These are phyloP conservation scores for Starmera pachycereana DNA, from an alignment of 805 yeast genomes.

Conservation along the genomic window DNA sequence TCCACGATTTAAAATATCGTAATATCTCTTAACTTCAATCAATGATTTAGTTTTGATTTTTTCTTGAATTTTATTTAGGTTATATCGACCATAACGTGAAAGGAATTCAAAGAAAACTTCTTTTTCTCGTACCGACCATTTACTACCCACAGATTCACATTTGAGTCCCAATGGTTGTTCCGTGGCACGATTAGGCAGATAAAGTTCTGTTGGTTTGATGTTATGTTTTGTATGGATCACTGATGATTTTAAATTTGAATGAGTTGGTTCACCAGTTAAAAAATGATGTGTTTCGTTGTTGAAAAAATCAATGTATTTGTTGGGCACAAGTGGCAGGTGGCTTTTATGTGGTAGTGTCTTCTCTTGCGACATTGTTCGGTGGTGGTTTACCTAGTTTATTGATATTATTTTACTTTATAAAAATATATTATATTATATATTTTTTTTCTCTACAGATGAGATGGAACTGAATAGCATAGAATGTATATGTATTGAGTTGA, in stretches of 20 bases:
- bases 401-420: not conserved
- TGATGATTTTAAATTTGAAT: slow-evolving; percentile 11
- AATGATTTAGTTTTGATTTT: slow-evolving; percentile 31
- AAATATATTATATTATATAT: too few species aligned
- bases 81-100: slow-evolving; percentile 37
- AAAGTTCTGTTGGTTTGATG: too few species aligned
- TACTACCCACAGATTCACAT: slow-evolving; percentile 19
- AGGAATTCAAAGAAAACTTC: slow-evolving; percentile 39
- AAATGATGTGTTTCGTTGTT: slow-evolving; percentile 14
- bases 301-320: slow-evolving; percentile 10
- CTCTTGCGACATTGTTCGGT: not conserved
- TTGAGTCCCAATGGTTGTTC: too few species aligned
- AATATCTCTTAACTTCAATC: slow-evolving; percentile 36
- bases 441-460: not conserved
- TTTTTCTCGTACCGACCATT: slow-evolving; percentile 41
- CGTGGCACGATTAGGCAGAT: too few species aligned
- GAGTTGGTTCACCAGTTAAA: slow-evolving; percentile 8
- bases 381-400: too few species aligned
- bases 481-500: not conserved
- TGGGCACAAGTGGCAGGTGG: not conserved
- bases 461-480: not conserved
- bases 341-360: not conserved
- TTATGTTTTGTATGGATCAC: not conserved
- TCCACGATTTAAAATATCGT: slow-evolving; percentile 25
- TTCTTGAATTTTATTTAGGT: slow-evolving; percentile 29